These are phyloP conservation scores for Suillus subluteus DNA, from an alignment of 768 basidiomycete genomes.

Conservation along the genomic window DNA sequence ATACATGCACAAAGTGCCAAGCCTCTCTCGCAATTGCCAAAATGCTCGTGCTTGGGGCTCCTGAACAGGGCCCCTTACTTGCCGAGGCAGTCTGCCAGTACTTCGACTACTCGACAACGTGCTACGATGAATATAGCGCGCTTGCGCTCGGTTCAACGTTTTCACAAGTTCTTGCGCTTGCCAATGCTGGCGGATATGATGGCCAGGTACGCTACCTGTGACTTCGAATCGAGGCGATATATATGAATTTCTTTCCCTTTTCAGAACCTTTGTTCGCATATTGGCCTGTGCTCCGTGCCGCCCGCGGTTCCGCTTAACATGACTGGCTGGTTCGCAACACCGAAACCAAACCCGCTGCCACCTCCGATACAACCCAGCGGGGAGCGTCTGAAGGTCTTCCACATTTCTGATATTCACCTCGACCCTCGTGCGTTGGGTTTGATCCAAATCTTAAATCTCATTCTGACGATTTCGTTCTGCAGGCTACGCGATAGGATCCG, in stretches of 20 bases:
- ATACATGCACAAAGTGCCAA: constrained; percentile 44
- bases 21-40: constrained; percentile 44
- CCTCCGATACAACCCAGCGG: constrained; percentile 45
- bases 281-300: constrained; percentile 41
- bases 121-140: constrained; percentile 37
- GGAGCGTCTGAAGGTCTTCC: constrained; percentile 50
- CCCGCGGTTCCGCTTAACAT: constrained; percentile 46
- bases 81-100: constrained; percentile 45
- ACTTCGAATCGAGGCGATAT: neutral
- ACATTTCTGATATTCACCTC: constrained; percentile 53
- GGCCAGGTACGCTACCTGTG: constrained; percentile 42
- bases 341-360: constrained; percentile 51
- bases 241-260: neutral
- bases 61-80: constrained; percentile 45
- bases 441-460: neutral
- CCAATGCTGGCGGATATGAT: constrained; percentile 51
- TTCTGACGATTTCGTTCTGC: neutral
- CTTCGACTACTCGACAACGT: constrained; percentile 42
- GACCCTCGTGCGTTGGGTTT: constrained; percentile 46
- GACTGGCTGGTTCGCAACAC: constrained; percentile 53
- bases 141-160: constrained; percentile 46
- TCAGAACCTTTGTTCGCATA: constrained; percentile 39
- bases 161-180: constrained; percentile 51
- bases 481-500: constrained; percentile 72
- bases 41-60: constrained; percentile 46